These are phyloP conservation scores for Stenocarpella maydis DNA, from an alignment of 2,329 filamentous ascomycete genomes.

Conservation along the genomic window DNA sequence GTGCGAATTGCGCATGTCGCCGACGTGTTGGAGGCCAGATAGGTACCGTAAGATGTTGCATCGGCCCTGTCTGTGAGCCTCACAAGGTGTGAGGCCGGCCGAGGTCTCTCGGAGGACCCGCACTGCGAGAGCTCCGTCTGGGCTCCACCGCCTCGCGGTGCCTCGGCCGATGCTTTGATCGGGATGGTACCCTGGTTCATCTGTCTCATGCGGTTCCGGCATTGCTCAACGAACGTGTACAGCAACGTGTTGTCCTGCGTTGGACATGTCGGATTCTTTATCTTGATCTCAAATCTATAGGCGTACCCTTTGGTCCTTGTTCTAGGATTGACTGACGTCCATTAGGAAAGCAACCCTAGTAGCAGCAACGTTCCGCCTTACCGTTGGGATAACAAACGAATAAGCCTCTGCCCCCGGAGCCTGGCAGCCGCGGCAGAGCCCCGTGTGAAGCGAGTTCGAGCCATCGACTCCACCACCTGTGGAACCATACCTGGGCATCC, in stretches of 20 bases:
- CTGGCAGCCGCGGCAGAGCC: constrained; percentile 13
- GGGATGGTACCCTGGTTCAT: background rate
- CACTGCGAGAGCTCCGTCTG: constrained; percentile 4
- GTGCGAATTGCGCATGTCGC: background rate
- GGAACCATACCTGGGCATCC: background rate
- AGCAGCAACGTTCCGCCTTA: background rate
- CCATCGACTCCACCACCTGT: constrained; percentile 9
- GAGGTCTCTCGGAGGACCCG: constrained; percentile 23
- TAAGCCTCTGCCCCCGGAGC: background rate
- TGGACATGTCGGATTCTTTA: too few species aligned
- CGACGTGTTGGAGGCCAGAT: background rate
- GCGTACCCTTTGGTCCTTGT: background rate
- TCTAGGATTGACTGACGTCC: background rate
- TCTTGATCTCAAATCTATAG: background rate
- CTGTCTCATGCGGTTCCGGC: background rate
- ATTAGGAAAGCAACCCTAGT: background rate
- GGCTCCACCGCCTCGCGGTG: constrained; percentile 1
- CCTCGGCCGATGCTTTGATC: constrained; percentile 13
- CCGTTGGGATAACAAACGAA: background rate
- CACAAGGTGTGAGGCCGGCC: constrained; percentile 4
- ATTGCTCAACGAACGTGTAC: background rate
- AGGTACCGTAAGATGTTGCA: constrained; percentile 20
- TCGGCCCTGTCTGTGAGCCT: background rate
- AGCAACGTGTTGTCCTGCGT: too few species aligned
- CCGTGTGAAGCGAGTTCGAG: constrained; percentile 10